These are phyloP conservation scores for Eustoma russellianum DNA, from an alignment of 257 asterid genomes.

Conservation along the genomic window DNA sequence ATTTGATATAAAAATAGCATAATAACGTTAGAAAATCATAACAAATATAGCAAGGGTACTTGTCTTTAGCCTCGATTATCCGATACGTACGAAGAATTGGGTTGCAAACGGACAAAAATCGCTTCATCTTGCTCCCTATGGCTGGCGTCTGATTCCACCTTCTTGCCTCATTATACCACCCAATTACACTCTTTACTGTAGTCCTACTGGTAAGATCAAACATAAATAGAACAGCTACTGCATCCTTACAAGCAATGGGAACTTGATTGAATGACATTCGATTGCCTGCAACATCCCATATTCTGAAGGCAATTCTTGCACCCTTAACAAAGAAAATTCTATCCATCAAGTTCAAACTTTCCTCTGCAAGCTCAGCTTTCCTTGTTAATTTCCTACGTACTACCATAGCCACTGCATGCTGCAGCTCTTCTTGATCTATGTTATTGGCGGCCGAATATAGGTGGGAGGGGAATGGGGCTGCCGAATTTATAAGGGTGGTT, in stretches of 20 bases:
- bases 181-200: slow-evolving; percentile 60
- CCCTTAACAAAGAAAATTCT: slow-evolving; percentile 51
- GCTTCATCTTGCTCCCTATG: too few relatives aligned
- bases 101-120: too few relatives aligned
- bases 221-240: slow-evolving; percentile 75
- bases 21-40: too few relatives aligned
- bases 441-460: too few relatives aligned
- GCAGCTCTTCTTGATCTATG: too few relatives aligned
- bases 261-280: slow-evolving; percentile 53
- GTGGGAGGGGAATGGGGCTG: too few relatives aligned
- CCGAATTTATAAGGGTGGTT: too few relatives aligned
- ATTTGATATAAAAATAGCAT: too few relatives aligned
- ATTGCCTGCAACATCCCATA: slow-evolving; percentile 87
- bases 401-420: too few relatives aligned
- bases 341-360: slow-evolving; percentile 60
- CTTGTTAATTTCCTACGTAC: slow-evolving; percentile 72
- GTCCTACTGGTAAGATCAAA: slow-evolving; percentile 78
- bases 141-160: slow-evolving; percentile 13
- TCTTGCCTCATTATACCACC: slow-evolving; percentile 11
- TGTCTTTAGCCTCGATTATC: too few relatives aligned
- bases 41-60: too few relatives aligned
- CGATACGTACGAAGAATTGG: too few relatives aligned
- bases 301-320: slow-evolving; percentile 62
- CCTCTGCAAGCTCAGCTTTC: slow-evolving; percentile 47
- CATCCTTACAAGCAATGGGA: slow-evolving; percentile 81